Conservation (phyloP, 305 asterid species). For the Fraxinus sp. region DNA sequence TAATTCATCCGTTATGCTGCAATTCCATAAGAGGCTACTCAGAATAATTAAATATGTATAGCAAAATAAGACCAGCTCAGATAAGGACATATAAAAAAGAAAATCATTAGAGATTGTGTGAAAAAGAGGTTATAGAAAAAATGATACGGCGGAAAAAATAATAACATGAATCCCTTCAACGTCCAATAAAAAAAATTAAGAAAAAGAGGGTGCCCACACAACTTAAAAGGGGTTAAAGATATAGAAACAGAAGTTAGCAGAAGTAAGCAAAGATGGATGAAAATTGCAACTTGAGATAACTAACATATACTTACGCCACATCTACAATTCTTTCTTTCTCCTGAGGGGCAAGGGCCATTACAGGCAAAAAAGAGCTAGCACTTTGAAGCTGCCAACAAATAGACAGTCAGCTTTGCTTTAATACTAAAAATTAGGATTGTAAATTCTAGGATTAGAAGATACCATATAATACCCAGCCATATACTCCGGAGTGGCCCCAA, state of each 20-base stretch:
- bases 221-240: background rate
- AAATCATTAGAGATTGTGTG: background rate
- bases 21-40: background rate
- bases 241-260: background rate
- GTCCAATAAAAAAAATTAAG: background rate
- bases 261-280: background rate
- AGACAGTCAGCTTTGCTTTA: slow-evolving; percentile 17
- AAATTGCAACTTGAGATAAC: background rate
- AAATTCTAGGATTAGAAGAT: slow-evolving; percentile 26
- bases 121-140: background rate
- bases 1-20: background rate
- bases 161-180: background rate
- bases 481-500: slow-evolving; percentile 96
- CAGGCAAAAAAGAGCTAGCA: slow-evolving; percentile 96
- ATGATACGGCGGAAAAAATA: background rate
- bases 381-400: slow-evolving; percentile 67
- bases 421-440: background rate
- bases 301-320: slow-evolving; percentile 74
- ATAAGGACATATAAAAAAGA: background rate
- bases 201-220: background rate
- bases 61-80: background rate
- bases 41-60: background rate
- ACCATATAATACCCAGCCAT: slow-evolving; percentile 99
- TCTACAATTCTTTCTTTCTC: slow-evolving; percentile 87
- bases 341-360: slow-evolving; percentile 97